A percentile compares a stretch with the other conserved stretches of the same genome.
Evolutionary conservation across 495 filamentous ascomycete genomes (phyloP).

Genomic region (Chaetomidium leptoderma): DNA sequence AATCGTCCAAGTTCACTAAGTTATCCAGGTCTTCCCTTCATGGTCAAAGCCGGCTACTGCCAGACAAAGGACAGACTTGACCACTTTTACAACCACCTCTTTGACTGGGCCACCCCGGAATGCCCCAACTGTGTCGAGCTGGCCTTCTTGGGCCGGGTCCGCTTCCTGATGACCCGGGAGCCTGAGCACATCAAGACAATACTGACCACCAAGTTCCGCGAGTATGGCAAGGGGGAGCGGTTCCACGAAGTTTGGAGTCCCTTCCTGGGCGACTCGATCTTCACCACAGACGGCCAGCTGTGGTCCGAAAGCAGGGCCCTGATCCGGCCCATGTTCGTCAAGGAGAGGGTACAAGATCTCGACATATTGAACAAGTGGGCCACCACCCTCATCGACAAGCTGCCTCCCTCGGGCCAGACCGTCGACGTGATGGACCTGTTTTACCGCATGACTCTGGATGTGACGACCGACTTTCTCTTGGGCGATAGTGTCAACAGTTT

Average conservation of each 20-base stretch:
- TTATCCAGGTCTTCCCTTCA: slow-evolving; percentile 18
- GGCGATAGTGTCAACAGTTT: slow-evolving; percentile 51
- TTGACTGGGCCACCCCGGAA: slow-evolving; percentile 28
- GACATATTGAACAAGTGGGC: slow-evolving; percentile 52
- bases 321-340: slow-evolving; percentile 57
- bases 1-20: background rate
- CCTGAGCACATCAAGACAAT: slow-evolving; percentile 57
- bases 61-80: slow-evolving; percentile 35
- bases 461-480: slow-evolving; percentile 57
- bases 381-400: slow-evolving; percentile 37
- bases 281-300: slow-evolving; percentile 52
- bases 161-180: slow-evolving; percentile 49
- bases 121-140: slow-evolving; percentile 40
- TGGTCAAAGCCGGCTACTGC: slow-evolving; percentile 17
- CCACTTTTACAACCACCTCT: slow-evolving; percentile 32
- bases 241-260: slow-evolving; percentile 51
- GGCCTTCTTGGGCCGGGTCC: slow-evolving; percentile 28
- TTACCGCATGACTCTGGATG: slow-evolving; percentile 54
- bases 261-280: slow-evolving; percentile 57
- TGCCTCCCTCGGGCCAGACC: slow-evolving; percentile 38
- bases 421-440: slow-evolving; percentile 53
- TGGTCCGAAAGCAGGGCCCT: slow-evolving; percentile 52
- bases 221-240: slow-evolving; percentile 52
- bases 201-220: slow-evolving; percentile 51
- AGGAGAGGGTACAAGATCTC: slow-evolving; percentile 43